These are phyloP conservation scores for Lunasporangiospora selenospora DNA, from an alignment of 192 early-diverging fungal genomes.

Conservation along the genomic window DNA sequence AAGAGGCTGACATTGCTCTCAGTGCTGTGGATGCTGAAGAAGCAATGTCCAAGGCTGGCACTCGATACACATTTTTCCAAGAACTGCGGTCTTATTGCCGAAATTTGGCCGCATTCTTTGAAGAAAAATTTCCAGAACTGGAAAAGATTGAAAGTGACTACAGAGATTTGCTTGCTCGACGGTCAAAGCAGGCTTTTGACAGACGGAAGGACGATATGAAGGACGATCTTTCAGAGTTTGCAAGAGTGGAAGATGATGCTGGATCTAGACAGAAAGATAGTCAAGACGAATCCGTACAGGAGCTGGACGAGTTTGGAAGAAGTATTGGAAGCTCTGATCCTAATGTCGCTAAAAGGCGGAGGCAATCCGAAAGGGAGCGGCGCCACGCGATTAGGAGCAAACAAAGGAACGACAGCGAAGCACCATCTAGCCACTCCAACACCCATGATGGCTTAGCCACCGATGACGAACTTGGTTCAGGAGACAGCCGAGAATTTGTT, in stretches of 20 bases:
- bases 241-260: slow-evolving; percentile 25
- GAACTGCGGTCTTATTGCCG: slow-evolving; percentile 52
- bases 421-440: slow-evolving; percentile 6
- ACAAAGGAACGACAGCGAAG: background rate
- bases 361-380: slow-evolving; percentile 32
- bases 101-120: slow-evolving; percentile 60
- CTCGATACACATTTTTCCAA: slow-evolving; percentile 62
- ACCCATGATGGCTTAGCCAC: slow-evolving; percentile 52
- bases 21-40: slow-evolving; percentile 41
- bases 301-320: slow-evolving; percentile 55
- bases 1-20: slow-evolving; percentile 28
- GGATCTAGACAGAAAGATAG: background rate
- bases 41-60: slow-evolving; percentile 45
- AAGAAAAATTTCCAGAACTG: slow-evolving; percentile 62
- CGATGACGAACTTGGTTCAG: slow-evolving; percentile 54
- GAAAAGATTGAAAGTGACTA: slow-evolving; percentile 59
- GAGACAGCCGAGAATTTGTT: slow-evolving; percentile 31
- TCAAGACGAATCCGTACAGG: background rate
- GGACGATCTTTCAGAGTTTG: slow-evolving; percentile 53
- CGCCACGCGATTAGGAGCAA: slow-evolving; percentile 4
- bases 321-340: slow-evolving; percentile 36
- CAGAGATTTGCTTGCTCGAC: slow-evolving; percentile 34
- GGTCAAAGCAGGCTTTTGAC: slow-evolving; percentile 34
- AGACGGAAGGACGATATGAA: slow-evolving; percentile 44
- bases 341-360: slow-evolving; percentile 19